A percentile compares a stretch with the other conserved stretches of the same genome.
phyloP scores from a whole-genome alignment of 2,329 filamentous ascomycete species.

The Cyphellophora europaea region DNA sequence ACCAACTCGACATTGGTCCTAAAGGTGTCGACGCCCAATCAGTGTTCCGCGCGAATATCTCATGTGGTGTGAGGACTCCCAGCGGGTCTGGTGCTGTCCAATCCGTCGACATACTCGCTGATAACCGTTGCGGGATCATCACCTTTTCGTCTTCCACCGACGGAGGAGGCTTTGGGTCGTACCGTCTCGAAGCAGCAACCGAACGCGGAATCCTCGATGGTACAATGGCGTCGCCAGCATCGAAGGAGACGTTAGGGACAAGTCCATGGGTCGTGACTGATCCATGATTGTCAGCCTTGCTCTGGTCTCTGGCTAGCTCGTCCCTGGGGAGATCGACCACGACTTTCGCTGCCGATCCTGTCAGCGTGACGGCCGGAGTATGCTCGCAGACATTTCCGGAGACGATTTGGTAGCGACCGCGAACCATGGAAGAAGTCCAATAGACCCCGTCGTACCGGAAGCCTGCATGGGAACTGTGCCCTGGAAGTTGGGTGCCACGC shows the following conservation, averaged over 20 bases:
- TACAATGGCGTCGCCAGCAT: too few relatives aligned
- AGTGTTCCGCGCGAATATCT: neutral
- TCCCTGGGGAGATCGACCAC: too few relatives aligned
- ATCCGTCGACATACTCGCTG: neutral
- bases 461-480: neutral
- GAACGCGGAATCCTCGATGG: too few relatives aligned
- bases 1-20: constrained; percentile 38
- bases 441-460: neutral
- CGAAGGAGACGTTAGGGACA: too few relatives aligned
- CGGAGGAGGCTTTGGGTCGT: neutral
- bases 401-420: neutral
- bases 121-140: neutral
- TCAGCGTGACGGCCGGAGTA: too few relatives aligned
- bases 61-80: neutral
- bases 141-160: neutral
- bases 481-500: neutral
- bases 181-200: too few relatives aligned
- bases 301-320: neutral
- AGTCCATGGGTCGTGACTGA: neutral
- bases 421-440: neutral
- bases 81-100: neutral
- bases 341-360: too few relatives aligned
- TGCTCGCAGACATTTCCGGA: neutral
- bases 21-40: constrained; percentile 22
- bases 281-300: neutral